phyloP scores from a whole-genome alignment of 2,329 filamentous ascomycete species.

The Colletotrichum lupini region DNA sequence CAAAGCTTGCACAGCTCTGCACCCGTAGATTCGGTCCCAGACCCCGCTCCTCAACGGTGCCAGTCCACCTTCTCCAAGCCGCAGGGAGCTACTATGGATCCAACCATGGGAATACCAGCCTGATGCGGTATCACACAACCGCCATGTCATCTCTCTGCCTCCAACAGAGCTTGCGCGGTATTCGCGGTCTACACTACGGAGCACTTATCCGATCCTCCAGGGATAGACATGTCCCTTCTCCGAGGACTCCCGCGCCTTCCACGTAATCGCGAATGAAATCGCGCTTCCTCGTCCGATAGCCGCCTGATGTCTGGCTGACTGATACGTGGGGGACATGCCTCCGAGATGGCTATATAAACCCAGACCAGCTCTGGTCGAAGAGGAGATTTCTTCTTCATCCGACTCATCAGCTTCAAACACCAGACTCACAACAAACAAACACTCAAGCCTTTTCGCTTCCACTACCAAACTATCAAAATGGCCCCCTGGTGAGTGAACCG shows the following conservation, averaged over 20 bases:
- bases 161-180: constrained; percentile 12
- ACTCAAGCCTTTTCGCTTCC: constrained; percentile 23
- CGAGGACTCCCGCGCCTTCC: constrained; percentile 12
- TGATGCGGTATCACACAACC: constrained; percentile 29
- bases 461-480: constrained; percentile 32
- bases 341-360: constrained; percentile 26
- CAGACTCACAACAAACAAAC: constrained; percentile 6
- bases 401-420: constrained; percentile 20
- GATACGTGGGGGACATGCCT: constrained; percentile 11
- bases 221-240: not conserved
- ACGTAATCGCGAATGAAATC: constrained; percentile 27
- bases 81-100: constrained; percentile 16
- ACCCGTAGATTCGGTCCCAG: constrained; percentile 24
- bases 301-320: constrained; percentile 26
- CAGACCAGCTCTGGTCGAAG: not conserved
- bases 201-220: constrained; percentile 4
- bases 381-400: constrained; percentile 6
- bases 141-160: constrained; percentile 21
- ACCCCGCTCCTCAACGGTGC: constrained; percentile 16
- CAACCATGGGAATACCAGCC: constrained; percentile 12
- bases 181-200: constrained; percentile 10
- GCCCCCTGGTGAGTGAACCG: constrained; percentile 31
- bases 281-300: constrained; percentile 17
- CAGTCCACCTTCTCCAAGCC: not conserved
- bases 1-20: not conserved